Percentiles rank a stretch among this genome's conserved stretches.
These are phyloP conservation scores for Castanea crenata DNA, from an alignment of 306 rosid species.

Conservation along the genomic window DNA sequence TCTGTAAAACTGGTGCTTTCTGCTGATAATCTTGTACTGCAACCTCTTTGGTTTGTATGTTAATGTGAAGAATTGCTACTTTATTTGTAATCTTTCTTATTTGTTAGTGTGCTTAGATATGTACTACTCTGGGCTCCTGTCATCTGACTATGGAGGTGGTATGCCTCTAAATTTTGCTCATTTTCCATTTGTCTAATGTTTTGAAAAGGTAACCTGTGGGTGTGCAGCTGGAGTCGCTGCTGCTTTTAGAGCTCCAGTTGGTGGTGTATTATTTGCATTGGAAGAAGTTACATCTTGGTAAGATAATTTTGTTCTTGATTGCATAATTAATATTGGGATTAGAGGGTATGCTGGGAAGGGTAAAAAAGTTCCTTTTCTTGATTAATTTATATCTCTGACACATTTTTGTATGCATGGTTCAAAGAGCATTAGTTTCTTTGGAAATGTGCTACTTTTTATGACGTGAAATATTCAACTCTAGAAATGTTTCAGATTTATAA, in stretches of 20 bases:
- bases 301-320: slow-evolving; percentile 24
- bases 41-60: background rate
- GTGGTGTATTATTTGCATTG: slow-evolving; percentile 95
- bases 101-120: background rate
- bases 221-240: slow-evolving; percentile 99
- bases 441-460: background rate
- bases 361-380: background rate
- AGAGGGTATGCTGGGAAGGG: background rate
- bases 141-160: background rate
- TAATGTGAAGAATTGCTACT: background rate
- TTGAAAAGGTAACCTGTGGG: slow-evolving; percentile 94
- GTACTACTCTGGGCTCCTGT: no score
- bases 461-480: background rate
- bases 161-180: slow-evolving; percentile 10
- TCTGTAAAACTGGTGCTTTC: background rate
- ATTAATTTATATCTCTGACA: background rate
- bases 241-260: slow-evolving; percentile 98
- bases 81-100: background rate
- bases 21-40: background rate
- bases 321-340: background rate
- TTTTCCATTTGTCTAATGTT: slow-evolving; percentile 23
- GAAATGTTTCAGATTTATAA: background rate
- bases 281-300: slow-evolving; percentile 99
- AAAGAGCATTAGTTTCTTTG: background rate
- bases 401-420: background rate